These are phyloP conservation scores for Kwoniella sp. DNA, from an alignment of 768 basidiomycete genomes.

Conservation along the genomic window DNA sequence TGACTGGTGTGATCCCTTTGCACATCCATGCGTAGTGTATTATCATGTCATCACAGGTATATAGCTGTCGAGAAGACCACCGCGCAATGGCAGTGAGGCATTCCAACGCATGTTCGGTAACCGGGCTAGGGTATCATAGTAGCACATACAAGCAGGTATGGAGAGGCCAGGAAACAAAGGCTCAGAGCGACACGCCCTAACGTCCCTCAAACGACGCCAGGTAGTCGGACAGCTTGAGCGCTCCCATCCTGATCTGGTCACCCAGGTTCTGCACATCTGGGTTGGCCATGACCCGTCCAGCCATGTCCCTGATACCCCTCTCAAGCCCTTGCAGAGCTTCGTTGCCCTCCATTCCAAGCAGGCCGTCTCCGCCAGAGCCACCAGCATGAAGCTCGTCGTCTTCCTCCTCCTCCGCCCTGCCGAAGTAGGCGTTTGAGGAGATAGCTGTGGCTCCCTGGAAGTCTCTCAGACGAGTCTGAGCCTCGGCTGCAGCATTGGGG, in stretches of 20 bases:
- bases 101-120: too few species aligned
- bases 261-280: conserved; percentile 49
- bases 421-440: conserved; percentile 94
- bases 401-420: conserved; percentile 65
- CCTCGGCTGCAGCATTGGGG: conserved; percentile 64
- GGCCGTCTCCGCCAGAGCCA: conserved; percentile 33
- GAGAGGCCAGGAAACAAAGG: too few species aligned
- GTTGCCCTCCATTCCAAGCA: conserved; percentile 41
- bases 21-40: too few species aligned
- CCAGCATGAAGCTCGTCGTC: conserved; percentile 59
- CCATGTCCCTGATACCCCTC: conserved; percentile 48
- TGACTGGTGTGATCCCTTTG: too few species aligned
- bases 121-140: too few species aligned
- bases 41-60: too few species aligned
- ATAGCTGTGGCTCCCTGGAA: conserved; percentile 92
- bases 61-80: too few species aligned
- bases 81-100: too few species aligned
- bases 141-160: too few species aligned
- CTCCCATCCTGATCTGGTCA: conserved; percentile 45
- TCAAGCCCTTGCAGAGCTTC: conserved; percentile 46
- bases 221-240: conserved; percentile 49
- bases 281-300: conserved; percentile 47
- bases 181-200: too few species aligned
- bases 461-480: conserved; percentile 69
- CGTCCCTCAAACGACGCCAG: too few species aligned